Evolutionary conservation across 2,329 filamentous ascomycete genomes (phyloP), one percentile per base, ranked within the genome.

Genomic region (Tolypocladium paradoxum): DNA sequence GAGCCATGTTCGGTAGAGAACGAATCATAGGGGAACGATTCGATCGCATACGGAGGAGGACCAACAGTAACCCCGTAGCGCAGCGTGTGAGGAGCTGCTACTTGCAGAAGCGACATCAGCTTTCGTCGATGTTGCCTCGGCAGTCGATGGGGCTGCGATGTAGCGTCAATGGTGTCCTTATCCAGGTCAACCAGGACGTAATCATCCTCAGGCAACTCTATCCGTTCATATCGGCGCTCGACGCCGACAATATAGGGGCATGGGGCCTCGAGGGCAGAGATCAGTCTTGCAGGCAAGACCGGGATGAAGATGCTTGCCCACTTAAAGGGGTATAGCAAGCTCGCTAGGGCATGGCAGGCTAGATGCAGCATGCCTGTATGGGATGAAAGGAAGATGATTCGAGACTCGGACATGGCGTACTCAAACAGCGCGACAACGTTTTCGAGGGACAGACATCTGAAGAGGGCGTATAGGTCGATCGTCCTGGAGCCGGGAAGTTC

Each of bases 231-330:
- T 54, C 91, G 83, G 59, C 91, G 82, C 71, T 99, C 93, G 54
- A 99, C 89, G 49, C 93, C 93, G 45, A 97, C 90, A 59, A 99
- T 96, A 63, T 97, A 99, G 0, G 93, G 93, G 62, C 93, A 97
- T 3, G 92, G 92, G 1, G 92, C 92, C 62, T 97, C 93, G 20
- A 99, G 78, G 3, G 90, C 92, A 51, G 93, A 91, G 11, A 99
- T 78, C 24, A 99, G 75, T 36, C 92, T 83, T 9, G 90, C 88
- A 6, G 92, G 92, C 9, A 99, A 78, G 35, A 97, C 79, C 2
- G 92, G 92, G 58, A 97, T 96, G 65, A 96, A 90, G 49, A 97
- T 90, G 61, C 91, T 95, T 3, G 88, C 83, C 92, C 93, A 97
- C 58, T 90, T 87, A 51, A 97, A 74, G 8, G 91, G 92, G 66